Conservation (phyloP, 768 basidiomycete species). For the Sarcodon aspratus region DNA sequence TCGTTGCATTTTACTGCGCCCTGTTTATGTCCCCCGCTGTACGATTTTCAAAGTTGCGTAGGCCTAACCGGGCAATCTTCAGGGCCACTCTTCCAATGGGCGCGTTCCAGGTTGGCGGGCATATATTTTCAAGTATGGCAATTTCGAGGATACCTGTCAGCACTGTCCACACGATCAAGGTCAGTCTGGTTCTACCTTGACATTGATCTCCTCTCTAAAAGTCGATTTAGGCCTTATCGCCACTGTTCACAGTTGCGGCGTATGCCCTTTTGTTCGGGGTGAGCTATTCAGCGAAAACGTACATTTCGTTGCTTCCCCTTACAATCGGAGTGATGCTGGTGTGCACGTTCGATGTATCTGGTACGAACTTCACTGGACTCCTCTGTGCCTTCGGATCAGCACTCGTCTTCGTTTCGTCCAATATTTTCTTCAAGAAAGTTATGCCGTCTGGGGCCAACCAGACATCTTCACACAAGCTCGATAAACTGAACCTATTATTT, state of each 20-base stretch:
- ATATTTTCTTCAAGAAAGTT: slow-evolving; percentile 99
- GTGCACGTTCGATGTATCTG: slow-evolving; percentile 85
- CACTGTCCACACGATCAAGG: slow-evolving; percentile 99
- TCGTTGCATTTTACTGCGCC: slow-evolving; percentile 80
- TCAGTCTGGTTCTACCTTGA: slow-evolving; percentile 15
- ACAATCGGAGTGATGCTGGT: slow-evolving; percentile 97
- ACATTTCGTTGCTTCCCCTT: slow-evolving; percentile 87
- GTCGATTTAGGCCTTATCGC: slow-evolving; percentile 72
- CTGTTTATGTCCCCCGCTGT: slow-evolving; percentile 71
- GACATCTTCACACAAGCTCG: slow-evolving; percentile 62
- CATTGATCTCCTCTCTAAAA: slow-evolving; percentile 1
- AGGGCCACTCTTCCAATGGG: slow-evolving; percentile 88
- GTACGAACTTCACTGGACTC: slow-evolving; percentile 78
- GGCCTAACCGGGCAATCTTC: slow-evolving; percentile 64
- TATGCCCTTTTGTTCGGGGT: slow-evolving; percentile 92
- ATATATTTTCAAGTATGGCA: slow-evolving; percentile 96
- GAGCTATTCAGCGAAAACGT: slow-evolving; percentile 85
- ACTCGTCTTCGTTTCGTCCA: slow-evolving; percentile 92
- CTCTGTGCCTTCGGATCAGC: slow-evolving; percentile 96
- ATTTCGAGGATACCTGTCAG: slow-evolving; percentile 94
- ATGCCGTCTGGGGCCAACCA: slow-evolving; percentile 55
- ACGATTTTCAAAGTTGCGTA: slow-evolving; percentile 55
- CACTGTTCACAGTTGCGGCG: slow-evolving; percentile 92
- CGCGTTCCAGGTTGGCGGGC: slow-evolving; percentile 93
- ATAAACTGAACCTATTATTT: slow-evolving; percentile 92